Evolutionary conservation across 495 filamentous ascomycete species (phyloP).

Genomic region (Penicillium roqueforti): DNA sequence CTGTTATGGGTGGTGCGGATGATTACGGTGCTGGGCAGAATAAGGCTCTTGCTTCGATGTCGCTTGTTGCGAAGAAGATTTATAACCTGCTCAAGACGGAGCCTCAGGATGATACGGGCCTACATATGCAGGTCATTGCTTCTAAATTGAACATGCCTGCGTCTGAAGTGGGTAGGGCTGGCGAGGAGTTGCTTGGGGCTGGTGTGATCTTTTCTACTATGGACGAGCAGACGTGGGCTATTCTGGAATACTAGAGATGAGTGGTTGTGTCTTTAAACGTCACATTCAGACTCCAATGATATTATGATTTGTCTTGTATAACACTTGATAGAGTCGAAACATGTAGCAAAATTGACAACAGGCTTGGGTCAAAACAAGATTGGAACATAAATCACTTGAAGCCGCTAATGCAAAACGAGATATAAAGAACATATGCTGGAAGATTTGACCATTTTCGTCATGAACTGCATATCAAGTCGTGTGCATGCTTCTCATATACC

Average conservation of each 20-base stretch:
- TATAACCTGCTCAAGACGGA: constrained; percentile 58
- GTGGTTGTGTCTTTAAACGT: constrained; percentile 7
- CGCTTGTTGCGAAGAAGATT: constrained; percentile 58
- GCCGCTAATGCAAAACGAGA: neutral
- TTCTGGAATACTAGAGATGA: constrained; percentile 54
- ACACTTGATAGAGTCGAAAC: neutral
- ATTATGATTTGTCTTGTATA: constrained; percentile 27
- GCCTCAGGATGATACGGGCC: constrained; percentile 70
- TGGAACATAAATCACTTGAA: neutral
- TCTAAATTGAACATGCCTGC: constrained; percentile 55
- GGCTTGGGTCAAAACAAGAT: neutral
- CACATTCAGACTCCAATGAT: constrained; percentile 23
- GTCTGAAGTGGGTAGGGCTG: constrained; percentile 66
- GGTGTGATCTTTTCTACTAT: constrained; percentile 86
- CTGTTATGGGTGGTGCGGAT: constrained; percentile 41
- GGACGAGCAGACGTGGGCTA: constrained; percentile 77
- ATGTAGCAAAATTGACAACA: neutral
- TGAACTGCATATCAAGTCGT: neutral
- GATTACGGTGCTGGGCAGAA: constrained; percentile 26
- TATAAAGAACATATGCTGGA: neutral
- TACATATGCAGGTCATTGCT: constrained; percentile 73
- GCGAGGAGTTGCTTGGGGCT: constrained; percentile 67
- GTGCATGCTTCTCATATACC: neutral
- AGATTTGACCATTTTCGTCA: neutral
- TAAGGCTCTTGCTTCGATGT: constrained; percentile 46